These are phyloP conservation scores for Phanerochaete carnosa DNA, from an alignment of 768 basidiomycete species.

Conservation along the genomic window DNA sequence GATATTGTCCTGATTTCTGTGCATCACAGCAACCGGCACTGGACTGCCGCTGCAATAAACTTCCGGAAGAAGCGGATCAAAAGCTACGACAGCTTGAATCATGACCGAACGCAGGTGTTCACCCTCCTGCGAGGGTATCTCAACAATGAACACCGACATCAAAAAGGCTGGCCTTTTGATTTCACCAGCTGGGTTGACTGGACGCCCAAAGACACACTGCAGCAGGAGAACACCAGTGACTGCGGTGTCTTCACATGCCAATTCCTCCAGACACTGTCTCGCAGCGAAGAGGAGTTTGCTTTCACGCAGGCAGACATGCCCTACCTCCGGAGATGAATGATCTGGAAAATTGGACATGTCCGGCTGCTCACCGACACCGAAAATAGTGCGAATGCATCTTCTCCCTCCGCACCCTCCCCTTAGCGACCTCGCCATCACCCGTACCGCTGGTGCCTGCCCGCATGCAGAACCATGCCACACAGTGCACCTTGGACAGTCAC, in stretches of 20 bases:
- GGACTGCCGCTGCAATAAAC: conserved; percentile 93
- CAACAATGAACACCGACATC: conserved; percentile 78
- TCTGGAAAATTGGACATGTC: conserved; percentile 81
- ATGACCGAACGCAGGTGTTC: conserved; percentile 56
- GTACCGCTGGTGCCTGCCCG: too few relatives aligned
- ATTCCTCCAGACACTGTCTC: conserved; percentile 77
- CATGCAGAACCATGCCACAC: too few relatives aligned
- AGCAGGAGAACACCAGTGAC: conserved; percentile 91
- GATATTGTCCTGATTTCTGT: conserved; percentile 85
- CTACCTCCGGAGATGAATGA: conserved; percentile 81
- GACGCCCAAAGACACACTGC: conserved; percentile 67
- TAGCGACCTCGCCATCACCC: too few relatives aligned
- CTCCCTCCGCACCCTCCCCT: too few relatives aligned
- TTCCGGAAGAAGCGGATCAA: conserved; percentile 87
- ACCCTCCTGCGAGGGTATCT: conserved; percentile 74
- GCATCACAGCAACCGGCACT: conserved; percentile 88
- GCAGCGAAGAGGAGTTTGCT: conserved; percentile 74
- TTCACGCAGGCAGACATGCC: conserved; percentile 84
- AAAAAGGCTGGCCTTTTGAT: conserved; percentile 84
- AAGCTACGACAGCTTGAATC: conserved; percentile 92
- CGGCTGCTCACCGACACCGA: conserved; percentile 52
- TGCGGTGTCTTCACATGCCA: conserved; percentile 97
- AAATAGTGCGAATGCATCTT: too few relatives aligned
- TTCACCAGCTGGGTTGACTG: conserved; percentile 80
- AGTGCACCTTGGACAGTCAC: too few relatives aligned